Base-by-base conservation (phyloP, 192 early-diverging fungal species). In the Entrophospora sp. region DNA sequence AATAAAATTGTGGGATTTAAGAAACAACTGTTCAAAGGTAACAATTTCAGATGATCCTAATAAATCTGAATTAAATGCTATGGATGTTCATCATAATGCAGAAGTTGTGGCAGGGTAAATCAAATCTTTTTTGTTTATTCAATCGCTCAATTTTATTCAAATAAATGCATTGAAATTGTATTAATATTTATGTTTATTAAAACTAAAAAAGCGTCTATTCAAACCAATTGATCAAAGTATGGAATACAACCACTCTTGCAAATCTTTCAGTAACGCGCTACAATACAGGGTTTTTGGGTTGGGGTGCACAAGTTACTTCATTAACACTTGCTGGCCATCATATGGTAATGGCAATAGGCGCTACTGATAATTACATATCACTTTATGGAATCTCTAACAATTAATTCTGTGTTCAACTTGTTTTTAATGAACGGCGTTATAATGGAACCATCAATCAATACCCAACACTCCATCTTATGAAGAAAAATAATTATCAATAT, bases 1-100 rank as follows among this genome's bases (percentile, higher is more conserved):
- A 43, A 73, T 87, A 28, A 82, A 83, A 46, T 69, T 83, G 24
- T 87, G 84, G 85, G 84, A 86, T 72, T 72, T 84, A 24, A 75
- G 85, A 27, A 35, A 76, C 6, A 65, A 52, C 8, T 24, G 35
- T n/a, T 38, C 64, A 70, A 51, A 72, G 81, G 13, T 71, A 77
- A 4, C 20, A 77, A 8, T 64, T 63, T 9, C 78, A 75, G 0
- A 79, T 83, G 61, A 77, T 18, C 64, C 70, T 4, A 73, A 66
- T 20, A 66, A 61, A 22, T 67, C 70, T 8, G 81, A 83, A 56
- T 75, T 83, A 71, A 74, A 70, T 6, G 73, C 85, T 4, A 71
- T 87, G 31, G 78, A 81, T 40, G 72, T 87, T 6, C 85, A 87
- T 68, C 75, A 85, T 53, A 75, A 82, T 64, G 74, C 81, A 25